These are phyloP conservation scores for Pseudomassariella vexata DNA, from an alignment of 2,329 filamentous ascomycete species.

Conservation along the genomic window DNA sequence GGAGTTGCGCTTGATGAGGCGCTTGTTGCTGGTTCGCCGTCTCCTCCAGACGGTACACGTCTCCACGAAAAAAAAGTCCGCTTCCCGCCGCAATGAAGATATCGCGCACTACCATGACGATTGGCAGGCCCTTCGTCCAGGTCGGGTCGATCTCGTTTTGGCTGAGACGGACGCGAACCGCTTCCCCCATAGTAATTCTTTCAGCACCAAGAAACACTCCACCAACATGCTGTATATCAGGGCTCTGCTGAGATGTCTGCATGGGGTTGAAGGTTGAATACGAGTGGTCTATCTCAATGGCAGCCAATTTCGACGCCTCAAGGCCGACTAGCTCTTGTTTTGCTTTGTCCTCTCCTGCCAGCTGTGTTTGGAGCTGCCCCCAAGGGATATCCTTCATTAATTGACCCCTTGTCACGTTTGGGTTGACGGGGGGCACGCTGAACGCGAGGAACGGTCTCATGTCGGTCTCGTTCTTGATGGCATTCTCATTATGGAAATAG, in stretches of 20 bases:
- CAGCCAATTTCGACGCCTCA: slow-evolving; percentile 47
- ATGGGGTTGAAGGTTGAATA: slow-evolving; percentile 41
- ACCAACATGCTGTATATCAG: slow-evolving; percentile 31
- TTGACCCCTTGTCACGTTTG: slow-evolving; percentile 30
- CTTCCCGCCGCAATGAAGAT: slow-evolving; percentile 23
- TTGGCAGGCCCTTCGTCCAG: slow-evolving; percentile 21
- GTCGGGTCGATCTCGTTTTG: slow-evolving; percentile 28
- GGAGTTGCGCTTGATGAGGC: slow-evolving; percentile 10
- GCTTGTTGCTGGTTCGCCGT: slow-evolving; percentile 7
- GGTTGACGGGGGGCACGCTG: slow-evolving; percentile 37
- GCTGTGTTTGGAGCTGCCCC: slow-evolving; percentile 25
- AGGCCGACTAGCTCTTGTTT: slow-evolving; percentile 36
- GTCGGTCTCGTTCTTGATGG: slow-evolving; percentile 32
- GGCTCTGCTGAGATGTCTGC: slow-evolving; percentile 21
- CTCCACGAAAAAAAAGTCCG: slow-evolving; percentile 18
- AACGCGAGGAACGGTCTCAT: slow-evolving; percentile 47
- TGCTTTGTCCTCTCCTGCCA: slow-evolving; percentile 28
- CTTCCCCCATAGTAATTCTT: slow-evolving; percentile 40
- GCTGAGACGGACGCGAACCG: slow-evolving; percentile 40
- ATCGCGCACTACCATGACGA: slow-evolving; percentile 30
- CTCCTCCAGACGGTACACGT: slow-evolving; percentile 21
- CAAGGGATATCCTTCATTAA: slow-evolving; percentile 37
- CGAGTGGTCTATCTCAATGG: slow-evolving; percentile 40
- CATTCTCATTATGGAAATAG: slow-evolving; percentile 29
- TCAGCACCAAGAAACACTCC: slow-evolving; percentile 47